phyloP scores from a whole-genome alignment of 495 filamentous ascomycete genomes.

The Penicilliopsis zonata region DNA sequence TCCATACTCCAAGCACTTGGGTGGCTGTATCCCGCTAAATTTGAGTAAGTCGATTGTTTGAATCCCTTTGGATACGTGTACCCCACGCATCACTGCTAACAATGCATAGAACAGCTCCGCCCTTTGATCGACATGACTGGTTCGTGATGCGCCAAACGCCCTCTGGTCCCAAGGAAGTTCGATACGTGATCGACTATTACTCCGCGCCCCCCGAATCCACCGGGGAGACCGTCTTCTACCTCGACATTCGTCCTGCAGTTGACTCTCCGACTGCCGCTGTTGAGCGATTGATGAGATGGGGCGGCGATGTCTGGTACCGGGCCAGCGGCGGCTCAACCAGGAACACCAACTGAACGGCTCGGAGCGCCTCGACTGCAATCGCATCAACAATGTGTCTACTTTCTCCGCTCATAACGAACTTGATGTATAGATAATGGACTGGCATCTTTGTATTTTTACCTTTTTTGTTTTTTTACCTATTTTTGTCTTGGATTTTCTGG shows the following conservation, averaged over 20 bases:
- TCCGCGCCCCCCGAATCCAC: constrained; percentile 73
- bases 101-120: constrained; percentile 51
- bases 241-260: constrained; percentile 93
- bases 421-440: too few relatives aligned
- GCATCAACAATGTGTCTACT: too few relatives aligned
- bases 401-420: too few relatives aligned
- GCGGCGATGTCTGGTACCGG: constrained; percentile 84
- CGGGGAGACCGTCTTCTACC: constrained; percentile 89
- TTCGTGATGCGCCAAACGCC: constrained; percentile 61
- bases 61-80: neutral
- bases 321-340: constrained; percentile 64
- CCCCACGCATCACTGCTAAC: neutral
- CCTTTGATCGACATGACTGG: constrained; percentile 99
- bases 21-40: constrained; percentile 65
- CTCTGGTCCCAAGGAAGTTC: constrained; percentile 57
- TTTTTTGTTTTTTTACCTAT: too few relatives aligned
- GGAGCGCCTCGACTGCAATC: too few relatives aligned
- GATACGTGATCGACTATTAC: constrained; percentile 99
- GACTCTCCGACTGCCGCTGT: constrained; percentile 67
- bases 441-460: too few relatives aligned
- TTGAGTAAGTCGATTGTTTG: constrained; percentile 40
- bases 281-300: constrained; percentile 82
- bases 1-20: constrained; percentile 66
- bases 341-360: constrained; percentile 19
- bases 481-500: too few relatives aligned